Evolutionary conservation across 352 stramenopile genomes (phyloP).

Genomic region (Sclerospora graminicola): DNA sequence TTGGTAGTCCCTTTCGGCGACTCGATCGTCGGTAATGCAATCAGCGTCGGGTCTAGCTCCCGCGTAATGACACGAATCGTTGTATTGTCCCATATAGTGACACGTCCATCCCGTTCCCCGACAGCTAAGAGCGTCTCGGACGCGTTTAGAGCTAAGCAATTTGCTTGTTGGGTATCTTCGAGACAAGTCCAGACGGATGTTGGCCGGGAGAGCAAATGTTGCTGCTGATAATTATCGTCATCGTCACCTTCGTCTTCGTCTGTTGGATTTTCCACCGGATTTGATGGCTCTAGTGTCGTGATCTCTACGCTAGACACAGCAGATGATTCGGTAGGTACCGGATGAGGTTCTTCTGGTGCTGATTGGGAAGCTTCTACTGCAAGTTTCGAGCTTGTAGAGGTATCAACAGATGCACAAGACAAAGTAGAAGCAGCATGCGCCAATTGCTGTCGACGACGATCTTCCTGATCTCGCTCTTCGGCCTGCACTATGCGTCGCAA

Average conservation of each 20-base stretch:
- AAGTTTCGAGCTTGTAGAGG: not conserved
- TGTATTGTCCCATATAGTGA: constrained; percentile 81
- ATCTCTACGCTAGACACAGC: too few species aligned
- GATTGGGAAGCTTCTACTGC: constrained; percentile 1
- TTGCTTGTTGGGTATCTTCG: constrained; percentile 69
- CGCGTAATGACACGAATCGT: constrained; percentile 68
- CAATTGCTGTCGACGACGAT: constrained; percentile 19
- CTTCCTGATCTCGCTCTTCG: constrained; percentile 18
- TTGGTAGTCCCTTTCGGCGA: constrained; percentile 1
- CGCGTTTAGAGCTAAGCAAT: constrained; percentile 58
- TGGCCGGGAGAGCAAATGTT: constrained; percentile 43
- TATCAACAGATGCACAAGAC: constrained; percentile 4
- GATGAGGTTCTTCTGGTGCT: not conserved
- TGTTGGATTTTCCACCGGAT: not conserved
- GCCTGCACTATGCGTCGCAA: constrained; percentile 19
- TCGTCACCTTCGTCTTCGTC: constrained; percentile 24
- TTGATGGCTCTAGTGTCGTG: not conserved
- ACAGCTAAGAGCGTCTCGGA: constrained; percentile 57
- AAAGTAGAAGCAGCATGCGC: constrained; percentile 3
- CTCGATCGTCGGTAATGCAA: constrained; percentile 27
- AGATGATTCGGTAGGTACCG: not conserved
- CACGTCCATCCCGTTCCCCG: constrained; percentile 62
- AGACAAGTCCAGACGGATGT: constrained; percentile 45
- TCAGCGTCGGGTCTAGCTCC: constrained; percentile 61
- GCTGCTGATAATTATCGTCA: constrained; percentile 43